Evolutionary conservation across 495 filamentous ascomycete genomes (phyloP).

Genomic region (Chaetomium tenue): DNA sequence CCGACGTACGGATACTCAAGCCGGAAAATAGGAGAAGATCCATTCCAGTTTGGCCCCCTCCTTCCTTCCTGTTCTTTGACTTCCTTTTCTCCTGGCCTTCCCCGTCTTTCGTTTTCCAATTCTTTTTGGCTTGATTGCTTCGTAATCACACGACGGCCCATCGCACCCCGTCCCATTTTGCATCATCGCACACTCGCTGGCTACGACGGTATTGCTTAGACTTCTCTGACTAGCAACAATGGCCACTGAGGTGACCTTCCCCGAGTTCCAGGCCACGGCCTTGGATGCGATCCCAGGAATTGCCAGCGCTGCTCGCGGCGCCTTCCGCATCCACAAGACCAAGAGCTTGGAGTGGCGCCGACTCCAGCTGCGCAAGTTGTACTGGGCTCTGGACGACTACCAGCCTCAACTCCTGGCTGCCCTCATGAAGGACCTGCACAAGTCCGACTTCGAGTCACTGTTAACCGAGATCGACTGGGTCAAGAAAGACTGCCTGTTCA

Average conservation of each 20-base stretch:
- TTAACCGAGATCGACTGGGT: constrained; percentile 71
- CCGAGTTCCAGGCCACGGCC: constrained; percentile 62
- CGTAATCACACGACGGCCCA: background rate
- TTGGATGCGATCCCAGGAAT: constrained; percentile 63
- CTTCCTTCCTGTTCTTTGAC: no score
- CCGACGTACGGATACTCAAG: no score
- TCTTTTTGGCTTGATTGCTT: background rate
- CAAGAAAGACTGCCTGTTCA: constrained; percentile 74
- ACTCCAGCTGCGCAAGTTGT: constrained; percentile 84
- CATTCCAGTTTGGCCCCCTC: no score
- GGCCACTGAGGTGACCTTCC: constrained; percentile 45
- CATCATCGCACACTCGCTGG: background rate
- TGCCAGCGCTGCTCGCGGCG: constrained; percentile 54
- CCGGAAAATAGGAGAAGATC: background rate
- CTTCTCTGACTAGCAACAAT: constrained; percentile 22
- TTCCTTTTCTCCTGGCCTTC: background rate
- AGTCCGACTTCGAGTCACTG: constrained; percentile 65
- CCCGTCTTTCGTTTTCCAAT: background rate
- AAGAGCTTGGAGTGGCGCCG: constrained; percentile 77
- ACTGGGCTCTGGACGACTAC: constrained; percentile 85
- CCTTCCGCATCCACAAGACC: constrained; percentile 76
- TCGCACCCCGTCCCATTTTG: background rate
- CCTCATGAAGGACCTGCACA: constrained; percentile 69
- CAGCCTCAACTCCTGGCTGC: constrained; percentile 66
- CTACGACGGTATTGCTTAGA: background rate